Base-by-base conservation (phyloP, 257 asterid genomes). In the Solanum lycopersicoides region DNA sequence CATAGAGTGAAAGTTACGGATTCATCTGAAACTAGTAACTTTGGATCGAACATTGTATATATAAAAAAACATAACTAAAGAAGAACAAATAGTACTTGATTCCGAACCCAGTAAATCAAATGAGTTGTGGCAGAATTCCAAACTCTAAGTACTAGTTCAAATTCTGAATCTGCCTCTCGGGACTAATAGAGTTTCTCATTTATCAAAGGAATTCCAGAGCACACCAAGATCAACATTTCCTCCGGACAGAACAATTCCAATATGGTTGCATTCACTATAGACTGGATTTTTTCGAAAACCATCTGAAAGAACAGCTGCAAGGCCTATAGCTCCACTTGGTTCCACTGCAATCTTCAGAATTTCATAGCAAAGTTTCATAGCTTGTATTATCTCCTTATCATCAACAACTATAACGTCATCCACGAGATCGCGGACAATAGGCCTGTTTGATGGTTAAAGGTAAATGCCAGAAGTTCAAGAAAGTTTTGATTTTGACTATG, bases 271-370 rank as follows among this genome's bases (percentile, higher is more conserved):
- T 53, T 93, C 93, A 21, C 92, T 90, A 94, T 91, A 92, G 42
- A 86, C 86, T 50, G 91, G 91, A 85, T 93, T 92, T 15, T 87
- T 90, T 86, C 25, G 90, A 86, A 97, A 97, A 79, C 90, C 84
- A 28, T 93, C 88, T 0, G 98, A 95, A 20, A 95, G 89, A 86
- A 93, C 92, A 63, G 97, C 98, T 16, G 98, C 98, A 50, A 97
- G 98, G 82, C 98, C 99, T 10, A 97, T 94, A 34, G 97, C 99
- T 86, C 98, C 98, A 73, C 98, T 97, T 15, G 98, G 98, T 90
- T 95, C 98, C 82, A 97, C 98, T 2, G 95, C 95, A 0, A 94
- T 92, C 92, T 97, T 97, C 90, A 97, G 90, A 87, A 95, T 88
- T 88, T 94, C 94, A 28, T 95, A 97, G 74, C 97, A 95, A 21